Evolutionary conservation across 2,329 filamentous ascomycete genomes (phyloP).

Genomic region (Fusarium floridanum): DNA sequence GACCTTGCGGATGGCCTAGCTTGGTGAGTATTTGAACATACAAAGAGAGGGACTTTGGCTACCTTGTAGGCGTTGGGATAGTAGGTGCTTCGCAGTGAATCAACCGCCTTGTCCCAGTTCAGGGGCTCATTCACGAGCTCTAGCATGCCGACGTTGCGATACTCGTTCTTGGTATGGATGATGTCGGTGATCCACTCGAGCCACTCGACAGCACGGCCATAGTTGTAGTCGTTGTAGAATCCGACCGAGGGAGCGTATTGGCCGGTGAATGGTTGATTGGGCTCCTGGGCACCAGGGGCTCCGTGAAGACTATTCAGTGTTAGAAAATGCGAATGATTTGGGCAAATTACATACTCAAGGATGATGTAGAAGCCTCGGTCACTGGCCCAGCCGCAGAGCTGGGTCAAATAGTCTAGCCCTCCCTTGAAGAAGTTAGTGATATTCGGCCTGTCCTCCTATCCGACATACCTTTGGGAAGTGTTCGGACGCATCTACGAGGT

Average conservation of each 20-base stretch:
- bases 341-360: slow-evolving; percentile 53
- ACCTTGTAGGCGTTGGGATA: slow-evolving; percentile 41
- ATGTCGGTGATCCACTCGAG: slow-evolving; percentile 67
- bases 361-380: slow-evolving; percentile 66
- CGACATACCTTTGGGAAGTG: slow-evolving; percentile 61
- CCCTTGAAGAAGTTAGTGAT: slow-evolving; percentile 39
- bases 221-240: slow-evolving; percentile 70
- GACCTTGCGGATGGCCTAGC: slow-evolving; percentile 58
- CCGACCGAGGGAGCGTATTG: slow-evolving; percentile 52
- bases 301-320: slow-evolving; percentile 57
- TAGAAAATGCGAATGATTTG: background rate
- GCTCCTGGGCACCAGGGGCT: slow-evolving; percentile 62
- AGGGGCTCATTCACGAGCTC: slow-evolving; percentile 56
- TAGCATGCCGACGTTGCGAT: slow-evolving; percentile 70
- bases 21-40: background rate
- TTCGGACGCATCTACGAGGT: slow-evolving; percentile 62
- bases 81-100: slow-evolving; percentile 36
- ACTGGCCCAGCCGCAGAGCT: slow-evolving; percentile 61
- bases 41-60: rapidly evolving
- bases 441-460: no score
- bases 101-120: slow-evolving; percentile 34
- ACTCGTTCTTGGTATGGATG: slow-evolving; percentile 62
- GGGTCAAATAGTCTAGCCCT: slow-evolving; percentile 60
- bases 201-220: slow-evolving; percentile 66
- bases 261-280: slow-evolving; percentile 62